A percentile compares a stretch with the other conserved stretches of the same genome.
Evolutionary conservation across 768 basidiomycete species (phyloP).

Genomic region (Russula virescens): DNA sequence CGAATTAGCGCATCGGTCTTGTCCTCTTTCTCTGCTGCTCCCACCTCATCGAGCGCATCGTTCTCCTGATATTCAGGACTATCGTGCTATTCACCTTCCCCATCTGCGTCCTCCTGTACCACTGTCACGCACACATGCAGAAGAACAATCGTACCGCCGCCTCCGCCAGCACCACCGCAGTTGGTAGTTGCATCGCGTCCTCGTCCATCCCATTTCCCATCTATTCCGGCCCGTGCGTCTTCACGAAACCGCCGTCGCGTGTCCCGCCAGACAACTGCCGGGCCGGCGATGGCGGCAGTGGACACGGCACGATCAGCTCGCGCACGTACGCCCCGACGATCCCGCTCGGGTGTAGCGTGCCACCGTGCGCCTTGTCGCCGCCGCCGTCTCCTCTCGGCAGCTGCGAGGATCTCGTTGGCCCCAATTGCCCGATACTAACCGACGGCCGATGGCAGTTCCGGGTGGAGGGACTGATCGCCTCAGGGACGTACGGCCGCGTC

Average conservation of each 20-base stretch:
- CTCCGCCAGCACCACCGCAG: no score
- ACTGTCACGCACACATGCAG: constrained; percentile 7
- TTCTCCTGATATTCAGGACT: background rate
- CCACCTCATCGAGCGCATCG: background rate
- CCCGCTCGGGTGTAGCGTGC: background rate
- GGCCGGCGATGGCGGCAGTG: background rate
- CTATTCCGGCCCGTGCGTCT: background rate
- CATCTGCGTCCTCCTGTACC: background rate
- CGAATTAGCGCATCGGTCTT: background rate
- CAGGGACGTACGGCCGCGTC: constrained; percentile 15
- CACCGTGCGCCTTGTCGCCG: background rate
- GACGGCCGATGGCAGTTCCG: constrained; percentile 1
- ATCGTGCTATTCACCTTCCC: constrained; percentile 8
- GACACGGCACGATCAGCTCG: background rate
- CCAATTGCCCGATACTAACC: background rate
- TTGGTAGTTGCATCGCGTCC: background rate
- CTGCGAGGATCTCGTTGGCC: background rate
- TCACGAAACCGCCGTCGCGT: background rate
- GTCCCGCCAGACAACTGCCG: background rate
- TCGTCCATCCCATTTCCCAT: background rate
- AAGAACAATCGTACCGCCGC: no score
- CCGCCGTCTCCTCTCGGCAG: background rate
- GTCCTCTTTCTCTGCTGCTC: background rate
- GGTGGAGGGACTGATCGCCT: constrained; percentile 15
- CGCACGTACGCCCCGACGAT: background rate